Base-by-base conservation (phyloP, 2,329 filamentous ascomycete genomes). In the Claviceps sp. region DNA sequence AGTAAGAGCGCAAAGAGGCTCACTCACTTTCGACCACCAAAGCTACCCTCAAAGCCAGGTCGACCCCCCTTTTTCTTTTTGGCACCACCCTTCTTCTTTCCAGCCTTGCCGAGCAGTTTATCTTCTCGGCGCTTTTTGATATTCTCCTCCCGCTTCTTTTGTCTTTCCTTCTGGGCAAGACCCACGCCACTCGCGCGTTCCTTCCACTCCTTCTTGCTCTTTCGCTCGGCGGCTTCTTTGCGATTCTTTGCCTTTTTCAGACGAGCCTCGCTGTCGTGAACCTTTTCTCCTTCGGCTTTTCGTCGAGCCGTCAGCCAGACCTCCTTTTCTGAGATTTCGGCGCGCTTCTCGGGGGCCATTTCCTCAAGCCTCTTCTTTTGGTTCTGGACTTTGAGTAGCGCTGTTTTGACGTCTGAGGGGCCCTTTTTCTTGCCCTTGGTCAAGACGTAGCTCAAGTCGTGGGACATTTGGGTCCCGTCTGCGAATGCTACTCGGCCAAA, bases 201-300 rank as follows among this genome's bases (percentile, higher is more conserved):
- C 47, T 72, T 77, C 87, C 93, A 97, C 63, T 93, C 89, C 64
- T 85, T 84, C 66, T 89, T 88, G 64, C 87, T 94, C 80, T 93
- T 95, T 70, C 84, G 85, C 80, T 96, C 97, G 50, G 79, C 74
- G 59, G 84, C 81, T 62, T 96, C 89, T 72, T 95, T 94, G 59
- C 91, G 83, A 77, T 96, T 96, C 58, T 97, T 74, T 0, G 90
- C 87, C 75, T 95, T 96, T 76, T 95, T 96, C 30, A 98, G 76
- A 52, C 95, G 71, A 46, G 79, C 81, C 56, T 89, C 88, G 65
- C 95, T 89, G 63, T 97, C 89, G 54, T 82, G 82, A 37, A 96
- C 84, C 64, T 88, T 87, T 63, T 95, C 90, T 48, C 93, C 93
- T 65, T 95, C 87, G 1, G 85, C 89, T 24, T 86, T 82, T 68